A percentile compares a stretch with the other conserved stretches of the same genome.
Evolutionary conservation across 495 filamentous ascomycete species (phyloP).

Genomic region (Astrothelium subdiscretum): DNA sequence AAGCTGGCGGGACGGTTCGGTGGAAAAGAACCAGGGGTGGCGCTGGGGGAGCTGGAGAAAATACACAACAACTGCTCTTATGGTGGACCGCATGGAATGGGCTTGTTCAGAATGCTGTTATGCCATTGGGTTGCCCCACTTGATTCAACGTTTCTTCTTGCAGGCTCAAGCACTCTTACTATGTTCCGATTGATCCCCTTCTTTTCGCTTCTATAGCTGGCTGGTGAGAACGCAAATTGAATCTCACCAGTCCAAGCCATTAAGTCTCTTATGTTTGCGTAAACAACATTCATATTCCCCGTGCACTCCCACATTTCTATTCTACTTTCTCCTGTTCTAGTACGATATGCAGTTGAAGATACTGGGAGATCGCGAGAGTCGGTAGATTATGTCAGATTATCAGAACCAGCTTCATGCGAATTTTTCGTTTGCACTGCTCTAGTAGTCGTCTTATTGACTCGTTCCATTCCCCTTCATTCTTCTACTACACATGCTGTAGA

Average conservation of each 20-base stretch:
- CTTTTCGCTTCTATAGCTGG: not conserved
- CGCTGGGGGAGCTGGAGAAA: not conserved
- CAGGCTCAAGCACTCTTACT: not conserved
- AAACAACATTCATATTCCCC: not conserved
- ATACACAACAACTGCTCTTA: not conserved
- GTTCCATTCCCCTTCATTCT: too few species aligned
- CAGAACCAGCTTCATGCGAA: too few species aligned
- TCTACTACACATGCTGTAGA: too few species aligned
- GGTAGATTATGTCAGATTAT: too few species aligned
- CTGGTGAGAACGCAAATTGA: not conserved
- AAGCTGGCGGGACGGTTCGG: not conserved
- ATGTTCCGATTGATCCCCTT: not conserved
- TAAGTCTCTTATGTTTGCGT: not conserved
- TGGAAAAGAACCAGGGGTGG: not conserved
- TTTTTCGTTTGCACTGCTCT: too few species aligned
- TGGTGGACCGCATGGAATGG: not conserved
- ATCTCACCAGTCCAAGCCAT: not conserved
- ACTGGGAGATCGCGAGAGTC: too few species aligned
- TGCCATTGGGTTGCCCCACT: not conserved
- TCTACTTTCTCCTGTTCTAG: not conserved
- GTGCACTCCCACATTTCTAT: not conserved
- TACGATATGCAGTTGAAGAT: not conserved
- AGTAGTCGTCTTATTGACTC: too few species aligned
- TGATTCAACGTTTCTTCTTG: not conserved
- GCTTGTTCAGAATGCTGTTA: not conserved